These are phyloP conservation scores for Aspergillus avenaceus DNA, from an alignment of 495 filamentous ascomycete genomes.

Conservation along the genomic window DNA sequence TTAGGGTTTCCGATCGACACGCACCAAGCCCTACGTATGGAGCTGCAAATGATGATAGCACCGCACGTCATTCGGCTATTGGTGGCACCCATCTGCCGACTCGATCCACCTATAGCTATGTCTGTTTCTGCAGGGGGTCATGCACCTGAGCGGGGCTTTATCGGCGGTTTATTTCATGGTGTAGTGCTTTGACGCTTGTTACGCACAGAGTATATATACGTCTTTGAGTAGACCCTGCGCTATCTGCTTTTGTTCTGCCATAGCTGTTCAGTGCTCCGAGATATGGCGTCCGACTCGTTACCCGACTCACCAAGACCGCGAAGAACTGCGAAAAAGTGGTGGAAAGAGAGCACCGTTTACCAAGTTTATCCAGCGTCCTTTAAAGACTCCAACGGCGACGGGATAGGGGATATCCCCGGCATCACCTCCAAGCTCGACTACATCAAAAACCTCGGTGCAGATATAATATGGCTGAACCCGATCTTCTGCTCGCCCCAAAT, in stretches of 20 bases:
- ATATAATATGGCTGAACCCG: constrained; percentile 63
- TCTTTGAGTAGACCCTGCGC: background rate
- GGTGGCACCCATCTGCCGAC: background rate
- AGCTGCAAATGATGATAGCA: background rate
- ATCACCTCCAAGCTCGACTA: constrained; percentile 60
- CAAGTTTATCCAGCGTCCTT: constrained; percentile 40
- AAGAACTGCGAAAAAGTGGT: constrained; percentile 13
- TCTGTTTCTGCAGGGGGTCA: background rate
- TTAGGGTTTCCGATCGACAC: background rate
- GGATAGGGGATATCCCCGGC: constrained; percentile 61
- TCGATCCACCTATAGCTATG: background rate
- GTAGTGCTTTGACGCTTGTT: background rate
- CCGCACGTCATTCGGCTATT: background rate
- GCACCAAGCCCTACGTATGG: background rate
- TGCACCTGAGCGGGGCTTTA: background rate
- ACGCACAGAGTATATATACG: background rate
- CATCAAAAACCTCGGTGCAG: constrained; percentile 52
- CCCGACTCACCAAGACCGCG: background rate
- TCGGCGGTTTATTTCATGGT: background rate
- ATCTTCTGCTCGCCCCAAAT: constrained; percentile 54
- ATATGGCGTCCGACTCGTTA: background rate
- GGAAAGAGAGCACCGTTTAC: constrained; percentile 26
- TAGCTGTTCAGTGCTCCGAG: too few relatives aligned
- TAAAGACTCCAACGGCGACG: constrained; percentile 59
- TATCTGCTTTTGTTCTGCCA: background rate